Evolutionary conservation across 768 basidiomycete genomes (phyloP), one percentile per base, ranked within the genome.

Genomic region (Piloderma croceum): DNA sequence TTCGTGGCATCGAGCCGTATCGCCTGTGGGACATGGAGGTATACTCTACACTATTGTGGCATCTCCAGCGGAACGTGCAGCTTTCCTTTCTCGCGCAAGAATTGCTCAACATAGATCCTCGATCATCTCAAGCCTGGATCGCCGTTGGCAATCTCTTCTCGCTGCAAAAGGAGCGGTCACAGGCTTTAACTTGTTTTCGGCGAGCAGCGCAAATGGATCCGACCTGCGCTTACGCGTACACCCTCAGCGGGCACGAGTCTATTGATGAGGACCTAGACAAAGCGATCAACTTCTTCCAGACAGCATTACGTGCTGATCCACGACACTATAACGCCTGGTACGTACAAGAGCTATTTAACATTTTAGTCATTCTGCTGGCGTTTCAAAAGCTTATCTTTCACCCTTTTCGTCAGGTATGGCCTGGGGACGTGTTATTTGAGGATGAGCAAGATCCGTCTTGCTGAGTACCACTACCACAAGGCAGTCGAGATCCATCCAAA

Each of bases 321-420:
- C 81, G 90, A 64, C 91, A 96, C 65, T 99, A 98, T 65, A 94
- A 96, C 66, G 96, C 96, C 39, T 98, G 96, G 96, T 96, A 62
- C n/a, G n/a, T n/a, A n/a, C n/a, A n/a, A n/a, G n/a, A n/a, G n/a
- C n/a, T n/a, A n/a, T n/a, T n/a, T n/a, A 61, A 88, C 73, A 39
- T 34, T 17, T 41, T 15, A 23, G 17, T 41, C 27, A 19, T 46
- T 27, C 35, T 20, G 25, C 23, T 22, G 39, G 33, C 39, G 38
- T 23, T 31, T 17, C 11, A 10, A 24, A n/a, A 18, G n/a, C 23
- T 35, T 39, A 20, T 10, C 19, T 9, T 41, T 33, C 10, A 29
- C 27, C n/a, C 51, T 59, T 42, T 50, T 57, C 46, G 43, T 47
- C 55, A 97, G 94, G 94, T 99, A 98, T 63, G 96, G 96, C n/a